Base-by-base conservation (phyloP, 2,329 filamentous ascomycete species). In the Ophiostoma populinum region DNA sequence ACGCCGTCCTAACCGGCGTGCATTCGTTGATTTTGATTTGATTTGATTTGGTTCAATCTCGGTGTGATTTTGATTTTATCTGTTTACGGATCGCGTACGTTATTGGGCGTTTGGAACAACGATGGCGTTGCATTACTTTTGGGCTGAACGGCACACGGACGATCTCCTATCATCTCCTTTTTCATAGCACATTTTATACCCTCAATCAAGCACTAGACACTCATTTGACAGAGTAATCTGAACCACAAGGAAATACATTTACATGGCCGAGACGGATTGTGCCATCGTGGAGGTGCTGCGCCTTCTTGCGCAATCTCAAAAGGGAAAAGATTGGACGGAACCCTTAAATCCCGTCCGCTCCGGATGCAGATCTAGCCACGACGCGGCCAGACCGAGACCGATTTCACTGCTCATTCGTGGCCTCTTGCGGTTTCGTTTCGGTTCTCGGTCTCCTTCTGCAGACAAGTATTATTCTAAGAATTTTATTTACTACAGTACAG, bases 111-210 rank as follows among this genome's bases (percentile, higher is more conserved):
- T n/a, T n/a, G n/a, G n/a, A n/a, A n/a, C n/a, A n/a, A n/a, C n/a
- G n/a, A n/a, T n/a, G n/a, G n/a, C n/a, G n/a, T n/a, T n/a, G n/a
- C n/a, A n/a, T n/a, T n/a, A n/a, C n/a, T n/a, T n/a, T n/a, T n/a
- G n/a, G n/a, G n/a, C n/a, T n/a, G n/a, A n/a, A n/a, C n/a, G n/a
- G n/a, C n/a, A n/a, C n/a, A n/a, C n/a, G n/a, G n/a, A n/a, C n/a
- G n/a, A n/a, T n/a, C n/a, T n/a, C n/a, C n/a, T n/a, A n/a, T n/a
- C n/a, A n/a, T n/a, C n/a, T n/a, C n/a, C n/a, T n/a, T 19, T 30
- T 30, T 19, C 28, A 30, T 19, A 30, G 28, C 20, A 30, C 28
- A 30, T n/a, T 13, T 30, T 30, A 30, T 30, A 30, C 28, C 28
- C 28, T 30, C 28, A n/a, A n/a, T n/a, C n/a, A n/a, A n/a, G n/a